Conservation (phyloP, 306 rosid species). For the Amphicarpaea edgeworthii region DNA sequence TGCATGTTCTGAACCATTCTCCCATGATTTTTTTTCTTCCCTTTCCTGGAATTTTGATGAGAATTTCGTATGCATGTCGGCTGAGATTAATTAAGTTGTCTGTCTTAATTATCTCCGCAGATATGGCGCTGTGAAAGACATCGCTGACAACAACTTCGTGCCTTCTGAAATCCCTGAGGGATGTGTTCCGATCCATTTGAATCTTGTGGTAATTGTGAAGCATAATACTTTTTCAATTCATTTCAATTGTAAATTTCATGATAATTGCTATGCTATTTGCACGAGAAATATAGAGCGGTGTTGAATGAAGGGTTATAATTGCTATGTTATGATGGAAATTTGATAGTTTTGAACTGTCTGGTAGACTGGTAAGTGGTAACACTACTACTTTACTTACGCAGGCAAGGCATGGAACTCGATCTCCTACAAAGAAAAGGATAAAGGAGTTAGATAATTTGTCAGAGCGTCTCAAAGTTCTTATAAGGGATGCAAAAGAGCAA, state of each 20-base stretch:
- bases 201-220: conserved; percentile 80
- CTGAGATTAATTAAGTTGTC: neutral
- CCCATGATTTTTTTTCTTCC: neutral
- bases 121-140: conserved; percentile 69
- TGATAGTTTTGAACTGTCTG: conserved; percentile 7
- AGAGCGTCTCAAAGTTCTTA: conserved; percentile 58
- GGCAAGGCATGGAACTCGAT: conserved; percentile 98
- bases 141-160: conserved; percentile 48
- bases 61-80: neutral
- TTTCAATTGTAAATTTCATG: conserved; percentile 43
- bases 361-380: conserved; percentile 17
- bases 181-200: conserved; percentile 83
- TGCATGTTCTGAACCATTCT: neutral
- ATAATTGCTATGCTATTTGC: conserved; percentile 3
- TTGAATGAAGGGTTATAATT: conserved; percentile 15
- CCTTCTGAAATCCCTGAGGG: conserved; percentile 70
- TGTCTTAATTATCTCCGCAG: conserved; percentile 52
- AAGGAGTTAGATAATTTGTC: conserved; percentile 66
- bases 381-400: conserved; percentile 49
- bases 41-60: neutral
- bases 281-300: neutral
- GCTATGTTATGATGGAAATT: conserved; percentile 21
- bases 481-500: conserved; percentile 61
- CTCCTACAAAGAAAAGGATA: conserved; percentile 86
- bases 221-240: conserved; percentile 64